Conservation (phyloP, 208 protist genomes). For the Leishmania turanica region DNA sequence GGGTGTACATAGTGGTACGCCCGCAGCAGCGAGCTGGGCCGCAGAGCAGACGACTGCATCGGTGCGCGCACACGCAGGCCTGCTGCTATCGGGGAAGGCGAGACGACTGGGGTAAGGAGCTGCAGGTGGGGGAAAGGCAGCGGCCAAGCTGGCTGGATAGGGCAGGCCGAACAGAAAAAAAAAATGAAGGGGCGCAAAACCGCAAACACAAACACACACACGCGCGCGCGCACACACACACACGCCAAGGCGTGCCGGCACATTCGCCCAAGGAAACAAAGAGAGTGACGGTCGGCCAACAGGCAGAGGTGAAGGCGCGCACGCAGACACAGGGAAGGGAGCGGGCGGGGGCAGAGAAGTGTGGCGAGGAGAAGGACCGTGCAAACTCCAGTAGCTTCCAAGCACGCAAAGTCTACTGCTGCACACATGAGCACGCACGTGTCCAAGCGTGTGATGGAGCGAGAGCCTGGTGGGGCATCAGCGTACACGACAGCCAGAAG, state of each 20-base stretch:
- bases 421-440: neutral
- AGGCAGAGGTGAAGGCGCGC: neutral
- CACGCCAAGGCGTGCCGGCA: neutral
- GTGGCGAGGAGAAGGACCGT: neutral
- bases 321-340: neutral
- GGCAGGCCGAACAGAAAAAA: no score
- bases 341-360: neutral
- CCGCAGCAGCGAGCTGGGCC: conserved; percentile 34
- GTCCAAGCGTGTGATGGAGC: neutral
- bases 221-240: neutral
- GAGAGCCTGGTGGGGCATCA: neutral
- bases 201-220: neutral
- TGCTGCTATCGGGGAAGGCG: no score
- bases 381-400: neutral
- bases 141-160: neutral
- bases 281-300: neutral
- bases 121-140: neutral
- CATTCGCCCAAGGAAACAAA: neutral
- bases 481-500: neutral
- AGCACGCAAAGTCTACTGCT: neutral
- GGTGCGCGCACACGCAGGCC: neutral
- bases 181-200: neutral
- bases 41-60: conserved; percentile 39
- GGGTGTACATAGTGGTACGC: conserved; percentile 93
- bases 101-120: neutral